Base-by-base conservation (phyloP, 2,329 filamentous ascomycete species). In the Fusarium nodosum region DNA sequence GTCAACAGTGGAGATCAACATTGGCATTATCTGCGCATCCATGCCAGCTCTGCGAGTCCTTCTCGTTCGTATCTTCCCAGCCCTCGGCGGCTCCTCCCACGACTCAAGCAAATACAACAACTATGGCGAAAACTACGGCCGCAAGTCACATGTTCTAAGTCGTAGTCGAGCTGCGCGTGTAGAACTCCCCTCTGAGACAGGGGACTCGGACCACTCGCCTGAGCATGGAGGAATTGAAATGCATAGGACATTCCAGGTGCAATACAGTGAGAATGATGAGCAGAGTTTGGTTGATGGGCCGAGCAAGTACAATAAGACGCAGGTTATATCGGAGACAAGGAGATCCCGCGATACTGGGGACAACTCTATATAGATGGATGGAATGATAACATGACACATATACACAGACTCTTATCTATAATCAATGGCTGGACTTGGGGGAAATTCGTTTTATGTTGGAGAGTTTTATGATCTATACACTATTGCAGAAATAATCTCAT, bases 11-110 rank as follows among this genome's bases (percentile, higher is more conserved):
- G 79, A 80, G 58, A 74, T 79, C 64, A 77, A 76, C 59, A 73
- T 79, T 11, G 78, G 77, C 4, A 78, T 80, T 59, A 78, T 80
- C 33, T 80, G 79, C 60, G 74, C 77, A 10, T 79, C 77, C 41
- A 69, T 80, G 68, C 79, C 79, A 0, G 66, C 77, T 5, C 59
- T 79, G 1, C 74, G 76, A 3, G 71, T 77, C 20, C 64, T 80
- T 13, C 64, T 79, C 4, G 62, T 75, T 16, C 68, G 69, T 2
- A 9, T 74, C 2, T 74, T 72, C 26, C 74, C 74, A 84, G 41
- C 60, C 15, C 66, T 74, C 4, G 72, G 72, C 16, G 72, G 72
- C 18, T 74, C 72, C 3, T 71, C 72, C 5, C 51, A 73, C 53
- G 70, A 72, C 48, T 63, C 72, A 24, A 74, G 72, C 70, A 73